A percentile compares a stretch with the other conserved stretches of the same genome.
Evolutionary conservation across 306 rosid genomes (phyloP).

Genomic region (Ormosia semicastrata): DNA sequence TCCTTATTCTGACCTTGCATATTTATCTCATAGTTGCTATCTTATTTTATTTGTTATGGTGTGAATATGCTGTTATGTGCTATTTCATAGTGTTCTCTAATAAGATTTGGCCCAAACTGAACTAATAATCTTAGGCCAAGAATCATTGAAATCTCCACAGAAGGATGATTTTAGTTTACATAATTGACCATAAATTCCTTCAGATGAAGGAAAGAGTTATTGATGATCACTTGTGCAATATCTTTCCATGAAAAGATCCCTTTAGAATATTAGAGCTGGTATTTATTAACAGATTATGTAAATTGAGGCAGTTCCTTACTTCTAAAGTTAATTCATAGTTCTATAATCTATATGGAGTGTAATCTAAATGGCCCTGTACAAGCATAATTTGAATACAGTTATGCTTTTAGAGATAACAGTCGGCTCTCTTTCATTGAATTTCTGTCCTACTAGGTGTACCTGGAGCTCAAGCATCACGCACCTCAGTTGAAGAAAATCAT

Average conservation of each 20-base stretch:
- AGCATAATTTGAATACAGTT: background rate
- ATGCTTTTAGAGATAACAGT: conserved; percentile 9
- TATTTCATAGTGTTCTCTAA: background rate
- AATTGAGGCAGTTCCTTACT: background rate
- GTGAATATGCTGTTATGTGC: conserved; percentile 1
- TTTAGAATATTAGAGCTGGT: conserved; percentile 2
- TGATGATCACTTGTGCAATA: background rate
- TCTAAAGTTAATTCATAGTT: conserved; percentile 6
- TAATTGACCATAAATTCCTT: background rate
- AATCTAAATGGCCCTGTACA: background rate
- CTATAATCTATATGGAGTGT: background rate
- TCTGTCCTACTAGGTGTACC: conserved; percentile 57
- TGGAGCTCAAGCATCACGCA: conserved; percentile 86
- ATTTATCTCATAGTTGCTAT: background rate
- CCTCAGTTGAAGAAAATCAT: conserved; percentile 79
- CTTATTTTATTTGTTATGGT: conserved; percentile 7
- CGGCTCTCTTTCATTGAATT: background rate
- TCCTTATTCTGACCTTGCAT: background rate
- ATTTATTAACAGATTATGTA: background rate
- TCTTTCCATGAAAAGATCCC: conserved; percentile 3
- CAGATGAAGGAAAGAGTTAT: background rate
- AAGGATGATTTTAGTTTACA: background rate
- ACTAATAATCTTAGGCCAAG: conserved; percentile 8
- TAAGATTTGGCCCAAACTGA: conserved; percentile 17
- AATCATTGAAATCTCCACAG: conserved; percentile 1